phyloP scores from a whole-genome alignment of 2,329 filamentous ascomycete genomes.

The Ceratocystis variospora region DNA sequence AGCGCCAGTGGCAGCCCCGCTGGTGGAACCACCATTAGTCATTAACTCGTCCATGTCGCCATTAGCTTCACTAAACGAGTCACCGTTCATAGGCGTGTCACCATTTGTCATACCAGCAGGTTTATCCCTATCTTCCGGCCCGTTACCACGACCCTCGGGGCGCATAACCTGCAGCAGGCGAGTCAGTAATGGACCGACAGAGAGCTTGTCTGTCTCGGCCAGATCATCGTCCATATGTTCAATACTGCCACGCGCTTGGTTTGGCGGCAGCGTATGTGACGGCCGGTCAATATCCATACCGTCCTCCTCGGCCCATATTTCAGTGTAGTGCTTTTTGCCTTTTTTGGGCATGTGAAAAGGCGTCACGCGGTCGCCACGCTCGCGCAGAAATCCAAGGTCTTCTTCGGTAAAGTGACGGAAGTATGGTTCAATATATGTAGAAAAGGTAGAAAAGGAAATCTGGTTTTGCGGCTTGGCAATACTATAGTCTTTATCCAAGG shows the following conservation, averaged over 20 bases:
- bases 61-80: slow-evolving; percentile 25
- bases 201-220: slow-evolving; percentile 80
- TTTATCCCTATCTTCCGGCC: slow-evolving; percentile 38
- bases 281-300: slow-evolving; percentile 61
- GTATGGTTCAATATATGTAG: slow-evolving; percentile 82
- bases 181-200: slow-evolving; percentile 71
- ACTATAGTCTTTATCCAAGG: slow-evolving; percentile 91
- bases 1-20: background rate
- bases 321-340: slow-evolving; percentile 72
- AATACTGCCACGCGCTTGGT: slow-evolving; percentile 71
- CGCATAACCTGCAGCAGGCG: slow-evolving; percentile 70
- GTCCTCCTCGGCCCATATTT: slow-evolving; percentile 91
- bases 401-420: slow-evolving; percentile 84
- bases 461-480: slow-evolving; percentile 87
- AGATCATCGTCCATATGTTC: slow-evolving; percentile 77
- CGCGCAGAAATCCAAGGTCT: slow-evolving; percentile 81
- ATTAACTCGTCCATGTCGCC: slow-evolving; percentile 27
- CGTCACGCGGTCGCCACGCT: slow-evolving; percentile 68
- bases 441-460: slow-evolving; percentile 85
- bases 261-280: slow-evolving; percentile 56
- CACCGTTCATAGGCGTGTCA: slow-evolving; percentile 16
- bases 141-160: slow-evolving; percentile 50
- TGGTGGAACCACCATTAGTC: background rate
- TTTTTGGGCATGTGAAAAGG: slow-evolving; percentile 79
- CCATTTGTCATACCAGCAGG: slow-evolving; percentile 34